These are phyloP conservation scores for Lachancea fermentati DNA, from an alignment of 805 yeast genomes.

Conservation along the genomic window DNA sequence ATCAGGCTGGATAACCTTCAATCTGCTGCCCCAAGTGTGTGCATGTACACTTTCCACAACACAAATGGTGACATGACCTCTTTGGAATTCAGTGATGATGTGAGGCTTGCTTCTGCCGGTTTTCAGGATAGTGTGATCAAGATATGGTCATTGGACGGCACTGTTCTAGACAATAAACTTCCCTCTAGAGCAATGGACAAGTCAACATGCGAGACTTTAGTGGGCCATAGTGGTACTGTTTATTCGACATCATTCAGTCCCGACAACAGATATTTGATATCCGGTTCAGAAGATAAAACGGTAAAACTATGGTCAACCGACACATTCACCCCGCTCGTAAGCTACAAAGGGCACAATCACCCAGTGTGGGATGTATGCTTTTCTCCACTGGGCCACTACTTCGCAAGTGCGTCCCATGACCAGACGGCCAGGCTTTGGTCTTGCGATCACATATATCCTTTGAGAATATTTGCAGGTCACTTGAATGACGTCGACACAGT, in stretches of 20 bases:
- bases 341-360: constrained; percentile 93
- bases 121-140: constrained; percentile 88
- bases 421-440: constrained; percentile 98
- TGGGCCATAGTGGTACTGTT: constrained; percentile 94
- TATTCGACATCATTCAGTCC: constrained; percentile 89
- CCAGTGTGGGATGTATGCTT: constrained; percentile 98
- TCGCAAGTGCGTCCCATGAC: constrained; percentile 97
- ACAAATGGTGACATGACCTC: constrained; percentile 86
- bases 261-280: constrained; percentile 72
- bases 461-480: constrained; percentile 96
- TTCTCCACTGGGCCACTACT: constrained; percentile 93
- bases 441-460: constrained; percentile 93
- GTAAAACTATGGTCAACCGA: constrained; percentile 92
- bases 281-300: constrained; percentile 88
- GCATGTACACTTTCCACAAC: constrained; percentile 97
- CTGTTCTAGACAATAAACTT: constrained; percentile 61
- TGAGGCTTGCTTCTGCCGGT: constrained; percentile 86
- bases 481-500: constrained; percentile 93
- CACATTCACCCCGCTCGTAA: constrained; percentile 79
- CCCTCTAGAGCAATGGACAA: constrained; percentile 25
- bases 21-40: constrained; percentile 85
- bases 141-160: constrained; percentile 90
- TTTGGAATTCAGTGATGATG: constrained; percentile 79
- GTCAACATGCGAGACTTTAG: constrained; percentile 41
- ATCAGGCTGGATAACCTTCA: constrained; percentile 64